Conservation (phyloP, 2,329 filamentous ascomycete genomes). For the Aureobasidium sp. region DNA sequence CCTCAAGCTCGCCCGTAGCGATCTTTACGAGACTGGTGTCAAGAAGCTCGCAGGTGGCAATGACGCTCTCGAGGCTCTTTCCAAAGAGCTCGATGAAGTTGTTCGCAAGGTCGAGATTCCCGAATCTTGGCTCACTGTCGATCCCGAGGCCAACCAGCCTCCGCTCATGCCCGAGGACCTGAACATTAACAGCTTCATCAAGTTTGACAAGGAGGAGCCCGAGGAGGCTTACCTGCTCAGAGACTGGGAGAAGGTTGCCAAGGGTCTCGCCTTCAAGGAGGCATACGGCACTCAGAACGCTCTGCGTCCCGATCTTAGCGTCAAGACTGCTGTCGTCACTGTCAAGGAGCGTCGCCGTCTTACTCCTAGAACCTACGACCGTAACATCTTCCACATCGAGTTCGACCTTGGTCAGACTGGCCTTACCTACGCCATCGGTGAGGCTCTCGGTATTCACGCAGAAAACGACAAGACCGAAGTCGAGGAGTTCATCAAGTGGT, state of each 20-base stretch:
- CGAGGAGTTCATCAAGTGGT: constrained; percentile 79
- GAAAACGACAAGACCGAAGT: constrained; percentile 82
- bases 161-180: constrained; percentile 56
- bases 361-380: constrained; percentile 81
- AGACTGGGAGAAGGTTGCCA: constrained; percentile 77
- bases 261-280: constrained; percentile 89
- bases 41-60: constrained; percentile 60
- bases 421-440: constrained; percentile 92
- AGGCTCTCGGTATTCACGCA: constrained; percentile 91
- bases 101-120: constrained; percentile 70
- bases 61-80: constrained; percentile 56
- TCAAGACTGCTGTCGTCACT: constrained; percentile 79
- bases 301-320: constrained; percentile 77
- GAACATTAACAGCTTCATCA: constrained; percentile 72
- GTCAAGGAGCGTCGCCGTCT: constrained; percentile 95
- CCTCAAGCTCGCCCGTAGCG: constrained; percentile 65
- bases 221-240: constrained; percentile 62
- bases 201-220: constrained; percentile 67
- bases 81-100: constrained; percentile 56
- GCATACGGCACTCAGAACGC: constrained; percentile 68
- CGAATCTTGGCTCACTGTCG: constrained; percentile 68
- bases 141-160: constrained; percentile 49
- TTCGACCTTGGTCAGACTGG: constrained; percentile 90
- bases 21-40: constrained; percentile 54
- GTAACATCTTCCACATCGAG: constrained; percentile 99